phyloP scores from a whole-genome alignment of 2,329 filamentous ascomycete species.

The Fonsecaea nubica region DNA sequence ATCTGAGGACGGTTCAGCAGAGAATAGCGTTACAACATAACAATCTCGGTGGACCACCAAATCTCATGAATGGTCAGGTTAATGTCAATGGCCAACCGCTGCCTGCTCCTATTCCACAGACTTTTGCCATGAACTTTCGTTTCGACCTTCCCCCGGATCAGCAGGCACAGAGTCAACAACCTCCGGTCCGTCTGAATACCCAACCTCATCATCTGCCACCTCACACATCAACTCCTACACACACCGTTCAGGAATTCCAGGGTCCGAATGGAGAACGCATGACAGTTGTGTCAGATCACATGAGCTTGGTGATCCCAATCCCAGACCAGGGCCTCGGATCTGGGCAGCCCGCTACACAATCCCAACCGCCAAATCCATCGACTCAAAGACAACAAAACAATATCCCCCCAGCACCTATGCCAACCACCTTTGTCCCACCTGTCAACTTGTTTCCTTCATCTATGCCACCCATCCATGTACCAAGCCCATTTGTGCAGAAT shows the following conservation, averaged over 20 bases:
- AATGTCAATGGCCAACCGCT: constrained; percentile 14
- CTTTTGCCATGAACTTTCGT: constrained; percentile 3
- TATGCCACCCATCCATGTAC: background rate
- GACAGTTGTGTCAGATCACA: constrained; percentile 22
- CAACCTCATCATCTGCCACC: constrained; percentile 4
- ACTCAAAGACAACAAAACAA: constrained; percentile 3
- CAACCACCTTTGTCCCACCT: background rate
- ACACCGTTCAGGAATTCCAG: constrained; percentile 19
- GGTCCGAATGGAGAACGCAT: constrained; percentile 34
- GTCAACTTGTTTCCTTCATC: background rate
- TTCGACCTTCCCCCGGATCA: background rate
- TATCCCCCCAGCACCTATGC: background rate
- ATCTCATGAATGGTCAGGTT: background rate
- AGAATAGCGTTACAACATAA: constrained; percentile 32
- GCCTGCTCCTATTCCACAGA: constrained; percentile 6
- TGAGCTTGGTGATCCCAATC: constrained; percentile 23
- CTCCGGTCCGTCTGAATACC: background rate
- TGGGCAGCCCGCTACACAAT: constrained; percentile 11
- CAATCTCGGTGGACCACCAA: constrained; percentile 18
- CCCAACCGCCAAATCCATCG: constrained; percentile 7
- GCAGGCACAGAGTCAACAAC: background rate
- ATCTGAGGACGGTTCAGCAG: constrained; percentile 32
- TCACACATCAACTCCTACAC: background rate
- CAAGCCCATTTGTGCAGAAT: background rate
- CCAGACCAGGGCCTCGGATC: constrained; percentile 27